Base-by-base conservation (phyloP, 2,329 filamentous ascomycete genomes). In the Sodiomyces alkalinus region DNA sequence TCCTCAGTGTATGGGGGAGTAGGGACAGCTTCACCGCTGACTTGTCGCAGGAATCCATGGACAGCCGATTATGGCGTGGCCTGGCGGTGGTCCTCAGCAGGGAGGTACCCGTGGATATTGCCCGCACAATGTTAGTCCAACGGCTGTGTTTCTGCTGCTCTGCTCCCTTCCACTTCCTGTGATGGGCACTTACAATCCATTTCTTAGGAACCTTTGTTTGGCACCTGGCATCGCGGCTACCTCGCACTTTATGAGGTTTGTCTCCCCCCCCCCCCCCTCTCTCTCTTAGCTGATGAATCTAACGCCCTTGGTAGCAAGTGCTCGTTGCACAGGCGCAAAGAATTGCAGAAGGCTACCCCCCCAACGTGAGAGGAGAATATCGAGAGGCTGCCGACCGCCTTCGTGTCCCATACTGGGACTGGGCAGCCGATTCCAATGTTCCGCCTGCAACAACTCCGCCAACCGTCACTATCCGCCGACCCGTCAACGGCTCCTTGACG, bases 1-100 rank as follows among this genome's bases (percentile, higher is more conserved):
- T 5, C 19, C 8, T 14, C 15, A 23, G 22, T 21, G 8, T 12
- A 21, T 21, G 15, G 15, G 10, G n/a, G 14, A 17, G 20, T 10
- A 16, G 7, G 14, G 9, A 25, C 9, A 27, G 15, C 13, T 27
- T 19, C 10, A n/a, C 12, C n/a, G 22, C 23, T 25, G 19, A 27
- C 17, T 1, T n/a, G 15, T 10, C 5, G n/a, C 19, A 68, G 68
- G 63, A 15, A 68, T 79, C 35, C 74, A 78, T 47, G 74, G 74
- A 10, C 60, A 61, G 36, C 74, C 74, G 7, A 72, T 58, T 38
- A 46, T 52, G 11, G 43, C 62, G 2, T 78, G 71, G 69, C 14
- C 34, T 8, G 34, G 34, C 7, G 36, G 36, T 6, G 36, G 34
- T 13, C 34, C 36, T 4, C 36, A 38, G 17, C 21, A 25, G 11